These are phyloP conservation scores for Fistulifera solaris DNA, from an alignment of 108 stramenopile genomes.

Conservation along the genomic window DNA sequence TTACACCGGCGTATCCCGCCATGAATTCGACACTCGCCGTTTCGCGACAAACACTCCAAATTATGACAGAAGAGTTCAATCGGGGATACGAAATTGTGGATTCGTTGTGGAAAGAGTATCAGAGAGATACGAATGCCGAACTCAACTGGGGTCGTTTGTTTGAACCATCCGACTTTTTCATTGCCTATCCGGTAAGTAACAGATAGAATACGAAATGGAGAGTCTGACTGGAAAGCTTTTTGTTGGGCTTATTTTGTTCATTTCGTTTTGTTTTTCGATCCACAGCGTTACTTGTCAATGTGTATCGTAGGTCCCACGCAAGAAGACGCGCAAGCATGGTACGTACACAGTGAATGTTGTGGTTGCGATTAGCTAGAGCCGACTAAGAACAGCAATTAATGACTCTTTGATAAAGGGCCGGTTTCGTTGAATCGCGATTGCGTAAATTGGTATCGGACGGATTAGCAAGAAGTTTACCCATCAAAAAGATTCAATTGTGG, in stretches of 20 bases:
- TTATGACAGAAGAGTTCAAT: conserved; percentile 81
- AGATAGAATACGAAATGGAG: too few species aligned
- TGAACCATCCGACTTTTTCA: conserved; percentile 92
- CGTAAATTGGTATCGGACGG: conserved; percentile 77
- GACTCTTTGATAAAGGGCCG: too few species aligned
- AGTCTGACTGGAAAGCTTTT: too few species aligned
- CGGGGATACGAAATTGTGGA: conserved; percentile 68
- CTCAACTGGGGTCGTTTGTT: conserved; percentile 80
- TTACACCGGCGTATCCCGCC: conserved; percentile 98
- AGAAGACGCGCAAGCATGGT: conserved; percentile 85
- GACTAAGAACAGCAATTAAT: too few species aligned
- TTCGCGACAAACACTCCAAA: conserved; percentile 71
- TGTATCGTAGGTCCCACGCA: conserved; percentile 88
- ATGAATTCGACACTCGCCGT: conserved; percentile 95
- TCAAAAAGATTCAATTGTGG: conserved; percentile 81
- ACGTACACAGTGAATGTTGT: too few species aligned
- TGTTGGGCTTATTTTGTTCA: too few species aligned
- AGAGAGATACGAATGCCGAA: conserved; percentile 23
- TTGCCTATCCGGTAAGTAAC: conserved; percentile 58
- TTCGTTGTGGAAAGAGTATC: conserved; percentile 61
- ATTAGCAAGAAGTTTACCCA: conserved; percentile 67
- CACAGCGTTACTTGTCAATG: conserved; percentile 77
- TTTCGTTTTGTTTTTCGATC: not conserved
- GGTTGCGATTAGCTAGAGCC: too few species aligned
- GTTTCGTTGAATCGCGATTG: conserved; percentile 88